Percentiles rank a stretch among this genome's conserved stretches.
phyloP scores from a whole-genome alignment of 257 asterid genomes.

The Solanum lycopersicoides region DNA sequence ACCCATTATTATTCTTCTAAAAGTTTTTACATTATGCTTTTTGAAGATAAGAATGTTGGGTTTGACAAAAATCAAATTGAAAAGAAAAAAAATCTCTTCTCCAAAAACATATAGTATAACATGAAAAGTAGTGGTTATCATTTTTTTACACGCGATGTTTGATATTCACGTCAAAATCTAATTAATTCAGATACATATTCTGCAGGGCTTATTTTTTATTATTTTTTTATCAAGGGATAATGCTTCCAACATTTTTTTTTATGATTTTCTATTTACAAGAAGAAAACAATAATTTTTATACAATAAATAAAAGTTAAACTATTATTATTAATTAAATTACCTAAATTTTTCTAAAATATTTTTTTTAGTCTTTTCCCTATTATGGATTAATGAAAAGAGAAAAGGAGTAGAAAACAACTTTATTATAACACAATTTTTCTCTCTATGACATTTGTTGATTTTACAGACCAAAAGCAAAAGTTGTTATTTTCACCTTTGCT shows the following conservation, averaged over 20 bases:
- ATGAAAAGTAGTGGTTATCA: slow-evolving; percentile 39
- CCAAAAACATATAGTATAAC: slow-evolving; percentile 33
- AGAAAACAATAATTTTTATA: not conserved
- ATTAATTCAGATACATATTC: not conserved
- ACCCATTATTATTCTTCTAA: slow-evolving; percentile 6
- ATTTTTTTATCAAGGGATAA: not conserved
- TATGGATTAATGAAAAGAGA: not conserved
- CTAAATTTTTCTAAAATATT: not conserved
- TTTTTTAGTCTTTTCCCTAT: not conserved
- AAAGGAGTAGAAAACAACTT: not conserved
- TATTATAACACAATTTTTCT: not conserved
- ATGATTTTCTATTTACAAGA: not conserved
- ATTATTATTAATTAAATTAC: not conserved
- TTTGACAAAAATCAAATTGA: slow-evolving; percentile 31
- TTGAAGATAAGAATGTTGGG: slow-evolving; percentile 54
- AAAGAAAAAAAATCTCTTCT: slow-evolving; percentile 21
- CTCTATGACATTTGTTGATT: not conserved
- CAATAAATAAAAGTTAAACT: not conserved
- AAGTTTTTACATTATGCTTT: slow-evolving; percentile 36
- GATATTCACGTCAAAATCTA: not conserved
- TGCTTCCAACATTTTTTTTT: not conserved
- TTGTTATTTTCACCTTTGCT: slow-evolving; percentile 16
- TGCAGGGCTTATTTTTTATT: not conserved
- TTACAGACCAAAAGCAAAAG: slow-evolving; percentile 29
- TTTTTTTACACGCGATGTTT: not conserved